Percentiles rank a stretch among this genome's conserved stretches.
Evolutionary conservation across 2,329 filamentous ascomycete genomes (phyloP).

Genomic region (Falciphora oryzae): DNA sequence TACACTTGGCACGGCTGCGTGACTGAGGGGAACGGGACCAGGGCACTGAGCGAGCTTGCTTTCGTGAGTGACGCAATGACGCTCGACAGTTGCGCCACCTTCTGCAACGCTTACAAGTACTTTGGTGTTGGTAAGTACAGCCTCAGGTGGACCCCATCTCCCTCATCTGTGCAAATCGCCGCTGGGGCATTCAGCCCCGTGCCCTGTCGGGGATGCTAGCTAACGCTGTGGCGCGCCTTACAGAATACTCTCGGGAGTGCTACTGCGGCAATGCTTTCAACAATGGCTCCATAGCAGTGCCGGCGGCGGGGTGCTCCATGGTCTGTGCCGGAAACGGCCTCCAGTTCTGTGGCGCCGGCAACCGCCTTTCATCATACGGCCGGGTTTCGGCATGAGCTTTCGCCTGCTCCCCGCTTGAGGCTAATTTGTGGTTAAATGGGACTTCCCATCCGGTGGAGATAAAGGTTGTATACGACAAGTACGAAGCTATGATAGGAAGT

Average conservation of each 20-base stretch:
- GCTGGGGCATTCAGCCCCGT: too few species aligned
- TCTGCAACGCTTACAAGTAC: constrained; percentile 38
- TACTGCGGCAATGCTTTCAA: constrained; percentile 9
- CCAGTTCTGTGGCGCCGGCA: constrained; percentile 15
- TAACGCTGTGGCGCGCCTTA: background rate
- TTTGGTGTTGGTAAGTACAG: constrained; percentile 31
- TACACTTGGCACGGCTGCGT: constrained; percentile 47
- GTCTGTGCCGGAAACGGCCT: constrained; percentile 14
- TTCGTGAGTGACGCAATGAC: constrained; percentile 41
- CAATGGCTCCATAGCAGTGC: constrained; percentile 6
- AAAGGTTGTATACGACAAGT: too few species aligned
- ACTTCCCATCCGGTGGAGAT: too few species aligned
- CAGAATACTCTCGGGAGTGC: constrained; percentile 11
- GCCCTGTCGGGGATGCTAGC: background rate
- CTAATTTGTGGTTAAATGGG: background rate
- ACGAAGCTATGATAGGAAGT: background rate
- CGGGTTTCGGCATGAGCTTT: background rate
- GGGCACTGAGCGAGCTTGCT: constrained; percentile 45
- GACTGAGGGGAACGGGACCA: constrained; percentile 46
- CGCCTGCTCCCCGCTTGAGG: background rate
- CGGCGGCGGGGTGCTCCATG: constrained; percentile 12
- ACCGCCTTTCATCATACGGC: constrained; percentile 13
- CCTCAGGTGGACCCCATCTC: constrained; percentile 24
- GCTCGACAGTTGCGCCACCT: constrained; percentile 39
- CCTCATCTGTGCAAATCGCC: too few species aligned